These are phyloP conservation scores for Tilletia horrida DNA, from an alignment of 1,284 basidiomycete genomes.

Conservation along the genomic window DNA sequence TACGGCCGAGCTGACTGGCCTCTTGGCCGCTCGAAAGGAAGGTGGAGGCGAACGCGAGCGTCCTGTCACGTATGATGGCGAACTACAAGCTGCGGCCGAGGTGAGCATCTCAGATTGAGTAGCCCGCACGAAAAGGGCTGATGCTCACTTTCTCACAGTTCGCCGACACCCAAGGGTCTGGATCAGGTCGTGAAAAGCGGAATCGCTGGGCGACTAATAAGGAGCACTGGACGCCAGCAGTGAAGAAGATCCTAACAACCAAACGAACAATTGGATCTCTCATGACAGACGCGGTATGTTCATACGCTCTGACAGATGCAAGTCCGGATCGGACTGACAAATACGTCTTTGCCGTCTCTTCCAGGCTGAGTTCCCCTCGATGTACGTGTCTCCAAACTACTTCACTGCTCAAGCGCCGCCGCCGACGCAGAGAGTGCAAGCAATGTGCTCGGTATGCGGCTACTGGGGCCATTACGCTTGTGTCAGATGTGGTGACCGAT, in stretches of 20 bases:
- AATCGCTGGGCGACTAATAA: neutral
- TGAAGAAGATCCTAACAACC: slow-evolving; percentile 3
- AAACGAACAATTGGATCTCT: slow-evolving; percentile 7
- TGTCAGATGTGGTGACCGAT: slow-evolving; percentile 1
- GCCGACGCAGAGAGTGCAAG: neutral
- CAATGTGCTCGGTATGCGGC: slow-evolving; percentile 3
- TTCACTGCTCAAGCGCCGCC: slow-evolving; percentile 7
- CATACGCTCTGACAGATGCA: neutral
- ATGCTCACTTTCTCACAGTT: no score
- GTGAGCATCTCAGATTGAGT: neutral
- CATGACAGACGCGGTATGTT: slow-evolving; percentile 7
- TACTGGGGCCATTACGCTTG: slow-evolving; percentile 10
- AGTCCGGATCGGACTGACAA: no score
- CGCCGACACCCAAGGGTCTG: no score
- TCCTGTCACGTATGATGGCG: neutral
- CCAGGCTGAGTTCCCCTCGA: slow-evolving; percentile 13
- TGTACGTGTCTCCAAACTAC: slow-evolving; percentile 3
- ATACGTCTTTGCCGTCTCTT: neutral
- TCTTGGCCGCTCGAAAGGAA: neutral
- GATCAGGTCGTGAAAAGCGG: neutral
- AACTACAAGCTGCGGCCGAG: slow-evolving; percentile 3
- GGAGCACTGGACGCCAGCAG: slow-evolving; percentile 8
- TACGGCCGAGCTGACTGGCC: neutral
- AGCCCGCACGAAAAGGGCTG: no score
- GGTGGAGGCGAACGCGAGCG: neutral